Percentiles rank a stretch among this genome's conserved stretches.
Evolutionary conservation across 108 stramenopile species (phyloP).

Genomic region (Bacterosira constricta): DNA sequence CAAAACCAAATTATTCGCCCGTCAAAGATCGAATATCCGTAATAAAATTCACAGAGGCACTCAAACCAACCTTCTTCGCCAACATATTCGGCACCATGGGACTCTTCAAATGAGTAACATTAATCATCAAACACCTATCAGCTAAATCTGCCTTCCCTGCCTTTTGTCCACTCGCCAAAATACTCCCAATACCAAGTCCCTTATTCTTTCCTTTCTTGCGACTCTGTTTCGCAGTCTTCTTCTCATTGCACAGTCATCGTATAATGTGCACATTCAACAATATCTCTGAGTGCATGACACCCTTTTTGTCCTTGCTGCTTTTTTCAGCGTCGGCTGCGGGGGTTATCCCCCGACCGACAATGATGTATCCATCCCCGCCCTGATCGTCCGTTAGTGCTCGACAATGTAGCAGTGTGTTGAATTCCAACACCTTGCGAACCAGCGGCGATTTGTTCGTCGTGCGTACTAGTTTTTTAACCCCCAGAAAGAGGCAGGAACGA

Average conservation of each 20-base stretch:
- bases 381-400: constrained; percentile 59
- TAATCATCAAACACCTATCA: constrained; percentile 71
- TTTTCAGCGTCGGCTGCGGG: constrained; percentile 39
- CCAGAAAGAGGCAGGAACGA: no score
- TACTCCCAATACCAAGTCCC: constrained; percentile 12
- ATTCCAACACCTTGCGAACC: constrained; percentile 63
- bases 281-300: constrained; percentile 41
- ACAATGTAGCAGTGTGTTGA: constrained; percentile 70
- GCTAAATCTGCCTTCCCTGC: constrained; percentile 48
- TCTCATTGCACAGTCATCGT: constrained; percentile 23
- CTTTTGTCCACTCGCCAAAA: constrained; percentile 34
- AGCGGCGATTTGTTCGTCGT: constrained; percentile 66
- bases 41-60: constrained; percentile 67
- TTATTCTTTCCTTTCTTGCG: background rate
- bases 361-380: constrained; percentile 74
- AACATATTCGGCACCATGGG: constrained; percentile 77
- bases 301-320: constrained; percentile 18
- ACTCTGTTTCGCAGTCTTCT: constrained; percentile 2
- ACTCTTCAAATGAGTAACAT: constrained; percentile 74
- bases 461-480: constrained; percentile 73
- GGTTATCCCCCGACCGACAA: constrained; percentile 73
- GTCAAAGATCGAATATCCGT: constrained; percentile 50
- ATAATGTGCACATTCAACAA: constrained; percentile 54
- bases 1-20: no score
- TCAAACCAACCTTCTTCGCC: constrained; percentile 71